Evolutionary conservation across 2,329 filamentous ascomycete genomes (phyloP), one percentile per base, ranked within the genome.

Genomic region (Microsporum ferrugineum): DNA sequence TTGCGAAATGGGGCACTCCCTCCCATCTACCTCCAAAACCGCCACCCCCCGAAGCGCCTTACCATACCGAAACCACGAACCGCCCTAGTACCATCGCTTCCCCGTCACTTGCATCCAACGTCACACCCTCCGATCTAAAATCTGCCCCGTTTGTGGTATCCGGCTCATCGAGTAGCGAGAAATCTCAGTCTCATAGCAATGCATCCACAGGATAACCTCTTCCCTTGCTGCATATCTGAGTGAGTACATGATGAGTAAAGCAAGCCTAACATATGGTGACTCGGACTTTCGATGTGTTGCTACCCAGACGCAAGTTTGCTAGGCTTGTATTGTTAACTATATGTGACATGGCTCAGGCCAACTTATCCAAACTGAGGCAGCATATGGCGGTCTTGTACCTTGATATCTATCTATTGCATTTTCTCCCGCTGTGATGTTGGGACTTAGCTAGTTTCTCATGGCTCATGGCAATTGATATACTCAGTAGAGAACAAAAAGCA

Each of bases 1-100:
- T 78, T 57, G 72, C 77, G 5, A 79, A 79, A 71, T 79, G 77
- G 74, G 77, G 77, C n/a, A 78, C 76, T 0, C 77, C 77, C 5
- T 73, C 77, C 34, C 77, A 79, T 66, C 71, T 79, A 27, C 77
- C 77, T 33, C 77, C 77, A 14, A 79, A 79, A 67, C 77, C 77
- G 23, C 77, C 77, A n/a, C 77, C 77, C 36, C 77, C 77, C 6
- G 71, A 78, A 65, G 71, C 76, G 4, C 68, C 71, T 7, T 75
- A 75, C 38, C 72, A 73, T 5, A 76, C 74, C 63, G 74, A 77
- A 57, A 51, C 73, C 45, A 76, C 74, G 61, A 70, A 68, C 38
- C 71, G 73, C n/a, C 4, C 60, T 8, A 17, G 61, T 60, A 66
- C 45, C 61, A 62, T 38, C 47, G 68, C 45, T 49, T 63, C 41